Base-by-base conservation (phyloP, 139 green algal genomes). In the Diplosphaera chodatii region DNA sequence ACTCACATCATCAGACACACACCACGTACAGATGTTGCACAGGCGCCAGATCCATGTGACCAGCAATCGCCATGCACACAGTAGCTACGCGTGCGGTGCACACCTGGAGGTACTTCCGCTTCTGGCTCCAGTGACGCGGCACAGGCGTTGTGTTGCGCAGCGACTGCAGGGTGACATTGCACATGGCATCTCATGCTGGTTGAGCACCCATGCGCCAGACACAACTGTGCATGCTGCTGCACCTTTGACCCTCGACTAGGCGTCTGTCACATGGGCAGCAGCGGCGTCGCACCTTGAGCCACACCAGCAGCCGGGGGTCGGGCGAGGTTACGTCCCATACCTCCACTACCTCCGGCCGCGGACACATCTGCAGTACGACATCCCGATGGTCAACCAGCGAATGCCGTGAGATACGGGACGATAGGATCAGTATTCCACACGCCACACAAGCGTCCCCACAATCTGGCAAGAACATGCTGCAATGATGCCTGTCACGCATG, bases 51-150 rank as follows among this genome's bases (percentile, higher is more conserved):
- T 8, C 10, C 37, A 48, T 48, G 10, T 48, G 37, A n/a, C n/a
- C n/a, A n/a, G n/a, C n/a, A n/a, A n/a, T n/a, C n/a, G n/a, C n/a
- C n/a, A n/a, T n/a, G n/a, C n/a, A n/a, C n/a, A n/a, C 37, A 65
- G 20, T 8, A 30, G 27, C 10, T 8, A 16, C 6, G 59, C 16
- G 22, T 55, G 30, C 8, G 71, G 83, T 75, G 29, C 84, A 67
- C 48, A 59, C 48, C 48, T 59, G 48, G 48, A 59, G 67, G 82
- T 93, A 96, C 85, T 97, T 97, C 64, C 95, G 86, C 84, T 99
- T 99, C 79, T 98, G 92, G 29, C 80, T 92, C 95, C 95, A 99
- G 76, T 99, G 95, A 18, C 90, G 82, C 13, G 95, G 95, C 62
- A 99, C 92, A 0, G 93, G 81, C 64, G 98, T 89, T 1, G 85